Base-by-base conservation (phyloP, 306 rosid genomes). In the Urtica urens region DNA sequence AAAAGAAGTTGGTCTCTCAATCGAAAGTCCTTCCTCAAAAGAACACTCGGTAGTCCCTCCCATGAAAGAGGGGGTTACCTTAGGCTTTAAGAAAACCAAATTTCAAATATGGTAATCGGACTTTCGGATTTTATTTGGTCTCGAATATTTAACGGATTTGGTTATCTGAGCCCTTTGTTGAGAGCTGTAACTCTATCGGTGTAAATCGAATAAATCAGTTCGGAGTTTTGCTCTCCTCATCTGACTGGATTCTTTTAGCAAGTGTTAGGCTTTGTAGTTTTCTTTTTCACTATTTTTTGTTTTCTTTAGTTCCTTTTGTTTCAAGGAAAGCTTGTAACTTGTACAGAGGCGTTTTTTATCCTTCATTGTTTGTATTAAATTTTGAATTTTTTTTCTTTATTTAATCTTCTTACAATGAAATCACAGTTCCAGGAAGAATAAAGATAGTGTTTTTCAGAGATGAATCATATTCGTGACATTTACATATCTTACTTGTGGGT, bases 1-100 rank as follows among this genome's bases (percentile, higher is more conserved):
- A 66, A 71, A 16, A 75, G 71, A 72, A 79, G 68, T 70, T 90
- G 94, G 95, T 77, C 99, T 3, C 54, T 81, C 43, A 85, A 75
- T 62, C 71, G 75, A 76, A 90, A 77, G 55, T 85, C 94, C 31
- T 66, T 79, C 60, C 78, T 77, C 12, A 81, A 47, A 64, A 75
- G 85, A 75, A 55, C 77, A 35, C 40, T 53, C 38, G 64, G 59
- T 42, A 47, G 53, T 23, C 80, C 63, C 20, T 68, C 41, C 55
- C 70, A 72, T 38, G 75, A 69, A 19, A 68, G 80, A 60, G 70
- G 74, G 34, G 87, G 94, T 39, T 90, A 90, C 72, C 95, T 84
- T 60, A 78, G 90, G 64, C 79, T 90, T 42, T 90, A 65, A 81
- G 23, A n/a, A n/a, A 10, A 28, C 6, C 33, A 28, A 28, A 28